Percentiles rank a stretch among this genome's conserved stretches.
Evolutionary conservation across 2,329 filamentous ascomycete genomes (phyloP).

Genomic region (Monosporascus sp.): DNA sequence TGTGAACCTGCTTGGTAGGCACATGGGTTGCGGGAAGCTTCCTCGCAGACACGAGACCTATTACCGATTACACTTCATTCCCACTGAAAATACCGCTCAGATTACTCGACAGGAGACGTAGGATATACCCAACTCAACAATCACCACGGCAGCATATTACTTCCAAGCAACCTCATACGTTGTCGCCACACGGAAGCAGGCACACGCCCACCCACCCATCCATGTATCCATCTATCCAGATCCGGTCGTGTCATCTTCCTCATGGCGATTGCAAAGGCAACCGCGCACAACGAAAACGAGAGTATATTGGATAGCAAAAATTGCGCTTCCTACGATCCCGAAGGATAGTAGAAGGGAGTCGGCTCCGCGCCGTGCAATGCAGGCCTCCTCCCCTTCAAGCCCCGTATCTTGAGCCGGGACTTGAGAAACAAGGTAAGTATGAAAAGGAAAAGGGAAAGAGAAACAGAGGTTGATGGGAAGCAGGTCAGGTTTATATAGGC

Average conservation of each 20-base stretch:
- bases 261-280: conserved; percentile 30
- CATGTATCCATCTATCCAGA: too few species aligned
- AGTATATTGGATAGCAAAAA: conserved; percentile 35
- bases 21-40: too few species aligned
- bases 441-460: conserved; percentile 30
- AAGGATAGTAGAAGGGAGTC: conserved; percentile 40
- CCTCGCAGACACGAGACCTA: too few species aligned
- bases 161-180: too few species aligned
- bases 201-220: too few species aligned
- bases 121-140: too few species aligned
- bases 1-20: too few species aligned
- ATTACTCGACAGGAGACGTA: too few species aligned
- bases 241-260: conserved; percentile 27
- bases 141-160: too few species aligned
- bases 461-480: conserved; percentile 3
- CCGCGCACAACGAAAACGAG: conserved; percentile 36
- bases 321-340: conserved; percentile 40
- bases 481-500: not conserved
- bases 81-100: too few species aligned
- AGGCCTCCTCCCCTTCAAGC: conserved; percentile 35
- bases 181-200: too few species aligned
- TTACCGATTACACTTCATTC: too few species aligned
- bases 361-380: conserved; percentile 45
- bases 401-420: conserved; percentile 35
- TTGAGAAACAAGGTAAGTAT: conserved; percentile 43